These are phyloP conservation scores for Metroxylon sagu DNA, from an alignment of 176 grass and related monocot genomes.

Conservation along the genomic window DNA sequence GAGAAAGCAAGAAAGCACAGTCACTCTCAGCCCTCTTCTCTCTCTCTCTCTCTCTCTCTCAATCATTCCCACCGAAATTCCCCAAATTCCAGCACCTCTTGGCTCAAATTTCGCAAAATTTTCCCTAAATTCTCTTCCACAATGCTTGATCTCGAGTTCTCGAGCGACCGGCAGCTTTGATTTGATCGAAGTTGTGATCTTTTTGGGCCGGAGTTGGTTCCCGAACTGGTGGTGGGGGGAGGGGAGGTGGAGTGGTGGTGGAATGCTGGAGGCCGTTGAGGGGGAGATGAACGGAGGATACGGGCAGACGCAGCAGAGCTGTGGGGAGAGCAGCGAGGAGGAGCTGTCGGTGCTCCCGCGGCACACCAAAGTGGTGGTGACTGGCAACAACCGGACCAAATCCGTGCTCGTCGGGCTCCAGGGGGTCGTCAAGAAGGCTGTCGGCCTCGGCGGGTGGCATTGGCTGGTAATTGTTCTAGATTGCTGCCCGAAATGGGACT, in stretches of 20 bases:
- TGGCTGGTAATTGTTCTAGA: constrained; percentile 46
- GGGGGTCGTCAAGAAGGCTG: constrained; percentile 71
- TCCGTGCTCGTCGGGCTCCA: constrained; percentile 69
- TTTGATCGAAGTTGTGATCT: not conserved
- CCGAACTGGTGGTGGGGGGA: not conserved
- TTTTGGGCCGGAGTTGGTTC: not conserved
- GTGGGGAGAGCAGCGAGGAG: constrained; percentile 38
- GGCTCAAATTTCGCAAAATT: constrained; percentile 3
- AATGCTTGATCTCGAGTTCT: constrained; percentile 21
- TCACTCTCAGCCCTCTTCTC: constrained; percentile 1
- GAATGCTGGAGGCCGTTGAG: constrained; percentile 30
- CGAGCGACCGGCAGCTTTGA: not conserved
- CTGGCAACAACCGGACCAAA: constrained; percentile 75
- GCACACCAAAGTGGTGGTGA: constrained; percentile 75
- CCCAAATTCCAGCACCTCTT: not conserved
- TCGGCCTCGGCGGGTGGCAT: constrained; percentile 76
- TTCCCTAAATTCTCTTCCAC: constrained; percentile 2
- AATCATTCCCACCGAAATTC: constrained; percentile 4
- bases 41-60: constrained; percentile 8
- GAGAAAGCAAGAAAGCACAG: constrained; percentile 17
- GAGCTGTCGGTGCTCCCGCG: constrained; percentile 61
- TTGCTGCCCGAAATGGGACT: not conserved
- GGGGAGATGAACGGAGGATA: constrained; percentile 21
- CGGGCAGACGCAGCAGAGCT: constrained; percentile 4
- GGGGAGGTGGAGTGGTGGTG: constrained; percentile 19